Evolutionary conservation across 345 rosid species (phyloP), one percentile per base, ranked within the genome.

Genomic region (Pistacia integerrima): DNA sequence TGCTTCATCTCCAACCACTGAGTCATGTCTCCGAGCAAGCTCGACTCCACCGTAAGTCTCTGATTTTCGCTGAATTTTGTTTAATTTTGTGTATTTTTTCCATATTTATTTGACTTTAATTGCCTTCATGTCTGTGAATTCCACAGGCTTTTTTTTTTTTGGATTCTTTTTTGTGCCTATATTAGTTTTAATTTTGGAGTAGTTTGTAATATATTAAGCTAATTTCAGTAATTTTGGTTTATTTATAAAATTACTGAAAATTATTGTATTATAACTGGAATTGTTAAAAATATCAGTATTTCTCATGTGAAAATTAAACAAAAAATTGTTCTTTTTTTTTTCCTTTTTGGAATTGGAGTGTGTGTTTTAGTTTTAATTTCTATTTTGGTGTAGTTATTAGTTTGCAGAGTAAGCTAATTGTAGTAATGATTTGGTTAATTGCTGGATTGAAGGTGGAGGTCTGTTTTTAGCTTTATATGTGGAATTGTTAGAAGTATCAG

Each of bases 1-100:
- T 55, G 67, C 69, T 66, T 46, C 38, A 28, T 22, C 65, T 74
- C 8, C 28, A 3, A 35, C 0, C n/a, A 20, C 36, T 18, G 73
- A 28, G 36, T 52, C 81, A 90, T 90, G 94, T 79, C 94, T 80
- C 87, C 92, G 38, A 59, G 74, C 87, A 78, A 89, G 82, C 67
- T 85, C 76, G 73, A 82, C 79, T 44, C 87, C 30, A 70, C 87
- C 81, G 94, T 90, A 87, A 76, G 70, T 70, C 58, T 61, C 76
- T 77, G 56, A 77, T 70, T 51, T 30, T 64, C 5, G 44, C 16
- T 5, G 33, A 13, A n/a, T 75, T 56, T 73, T 30, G 62, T 61
- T 67, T 59, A 4, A 12, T 22, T 77, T 22, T n/a, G 9, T 12
- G 3, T 70, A 8, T 56, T 36, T 1, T 16, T 30, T 11, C 25